Conservation (phyloP, 2,329 filamentous ascomycete genomes). For the Fusarium mexicanum region DNA sequence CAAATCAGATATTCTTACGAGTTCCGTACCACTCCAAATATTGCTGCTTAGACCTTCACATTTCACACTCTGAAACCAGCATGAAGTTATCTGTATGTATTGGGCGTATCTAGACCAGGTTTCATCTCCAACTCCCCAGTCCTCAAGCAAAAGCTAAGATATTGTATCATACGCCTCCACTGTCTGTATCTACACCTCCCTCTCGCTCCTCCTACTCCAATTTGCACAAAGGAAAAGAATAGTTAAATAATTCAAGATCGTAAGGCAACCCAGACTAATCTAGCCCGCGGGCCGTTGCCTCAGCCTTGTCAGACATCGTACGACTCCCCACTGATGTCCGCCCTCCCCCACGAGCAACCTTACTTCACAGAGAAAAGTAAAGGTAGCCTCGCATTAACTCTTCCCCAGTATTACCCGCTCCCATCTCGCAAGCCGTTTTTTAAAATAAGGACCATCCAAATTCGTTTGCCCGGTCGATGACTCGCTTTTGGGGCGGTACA, state of each 20-base stretch:
- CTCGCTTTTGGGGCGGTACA: slow-evolving; percentile 36
- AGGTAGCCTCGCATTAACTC: slow-evolving; percentile 42
- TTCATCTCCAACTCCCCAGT: slow-evolving; percentile 22
- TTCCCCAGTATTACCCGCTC: slow-evolving; percentile 45
- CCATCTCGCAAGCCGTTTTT: slow-evolving; percentile 27
- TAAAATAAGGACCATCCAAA: slow-evolving; percentile 24
- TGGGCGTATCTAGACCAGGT: slow-evolving; percentile 20
- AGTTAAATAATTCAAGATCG: slow-evolving; percentile 18
- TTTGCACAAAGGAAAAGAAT: slow-evolving; percentile 42
- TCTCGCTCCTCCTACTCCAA: slow-evolving; percentile 16
- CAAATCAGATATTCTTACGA: too few species aligned
- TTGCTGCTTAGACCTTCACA: background rate
- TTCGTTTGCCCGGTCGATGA: slow-evolving; percentile 25
- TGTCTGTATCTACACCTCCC: slow-evolving; percentile 37
- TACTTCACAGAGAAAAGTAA: slow-evolving; percentile 33
- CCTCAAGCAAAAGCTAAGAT: slow-evolving; percentile 17
- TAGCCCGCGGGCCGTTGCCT: slow-evolving; percentile 39
- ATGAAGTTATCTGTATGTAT: slow-evolving; percentile 30
- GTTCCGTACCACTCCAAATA: background rate
- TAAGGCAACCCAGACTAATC: slow-evolving; percentile 12
- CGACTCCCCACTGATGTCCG: slow-evolving; percentile 43
- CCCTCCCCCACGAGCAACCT: slow-evolving; percentile 34
- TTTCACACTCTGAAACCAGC: background rate
- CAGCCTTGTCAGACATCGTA: slow-evolving; percentile 44
- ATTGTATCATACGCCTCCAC: slow-evolving; percentile 30